Evolutionary conservation across 2,329 filamentous ascomycete species (phyloP).

Genomic region (Aaosphaeria arxii): DNA sequence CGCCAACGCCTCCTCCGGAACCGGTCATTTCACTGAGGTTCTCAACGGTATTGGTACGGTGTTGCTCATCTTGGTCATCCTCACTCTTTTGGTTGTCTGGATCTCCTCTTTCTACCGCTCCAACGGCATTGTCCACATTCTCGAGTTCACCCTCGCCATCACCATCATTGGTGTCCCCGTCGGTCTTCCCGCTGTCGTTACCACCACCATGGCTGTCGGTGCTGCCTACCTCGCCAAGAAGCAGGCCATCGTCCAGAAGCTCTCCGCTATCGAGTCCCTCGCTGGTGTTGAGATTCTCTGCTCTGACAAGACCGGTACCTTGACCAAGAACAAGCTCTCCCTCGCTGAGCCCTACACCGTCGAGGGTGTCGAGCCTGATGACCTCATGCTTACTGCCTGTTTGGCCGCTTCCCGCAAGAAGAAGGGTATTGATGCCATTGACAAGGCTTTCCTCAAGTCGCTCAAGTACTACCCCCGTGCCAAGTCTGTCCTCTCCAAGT

Average conservation of each 20-base stretch:
- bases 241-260: slow-evolving; percentile 90
- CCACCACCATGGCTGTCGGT: slow-evolving; percentile 92
- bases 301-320: slow-evolving; percentile 90
- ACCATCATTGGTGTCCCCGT: slow-evolving; percentile 91
- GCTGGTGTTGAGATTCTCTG: slow-evolving; percentile 92
- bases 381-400: slow-evolving; percentile 90
- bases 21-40: slow-evolving; percentile 88
- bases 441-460: slow-evolving; percentile 90
- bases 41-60: slow-evolving; percentile 82
- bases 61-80: slow-evolving; percentile 74
- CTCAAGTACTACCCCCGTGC: slow-evolving; percentile 79
- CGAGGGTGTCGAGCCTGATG: slow-evolving; percentile 76
- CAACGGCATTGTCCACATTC: slow-evolving; percentile 73
- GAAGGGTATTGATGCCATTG: slow-evolving; percentile 92
- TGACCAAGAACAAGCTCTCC: slow-evolving; percentile 93
- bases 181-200: slow-evolving; percentile 89
- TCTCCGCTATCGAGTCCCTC: slow-evolving; percentile 86
- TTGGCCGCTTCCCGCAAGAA: slow-evolving; percentile 89
- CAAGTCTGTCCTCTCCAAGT: slow-evolving; percentile 77
- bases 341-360: slow-evolving; percentile 82
- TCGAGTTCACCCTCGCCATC: slow-evolving; percentile 82
- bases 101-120: slow-evolving; percentile 84
- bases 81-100: slow-evolving; percentile 82
- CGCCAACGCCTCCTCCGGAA: slow-evolving; percentile 68
- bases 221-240: slow-evolving; percentile 89